Conservation (phyloP, 1,284 basidiomycete genomes). For the Paramarasmius palmivorus region DNA sequence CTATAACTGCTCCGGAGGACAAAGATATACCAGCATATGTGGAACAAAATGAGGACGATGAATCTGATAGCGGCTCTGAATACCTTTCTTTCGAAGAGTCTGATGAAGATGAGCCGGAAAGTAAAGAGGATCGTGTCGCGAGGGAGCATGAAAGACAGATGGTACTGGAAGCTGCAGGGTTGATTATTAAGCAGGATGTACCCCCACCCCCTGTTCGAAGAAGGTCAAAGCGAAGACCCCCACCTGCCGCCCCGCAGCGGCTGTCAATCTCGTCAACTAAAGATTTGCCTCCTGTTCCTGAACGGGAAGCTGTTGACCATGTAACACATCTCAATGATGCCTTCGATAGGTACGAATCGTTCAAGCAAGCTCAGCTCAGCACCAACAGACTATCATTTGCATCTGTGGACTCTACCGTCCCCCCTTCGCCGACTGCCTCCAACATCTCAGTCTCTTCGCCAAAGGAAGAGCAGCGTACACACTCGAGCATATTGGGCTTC, state of each 20-base stretch:
- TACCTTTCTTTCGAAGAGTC: constrained; percentile 53
- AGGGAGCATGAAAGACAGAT: constrained; percentile 78
- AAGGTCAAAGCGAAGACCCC: constrained; percentile 44
- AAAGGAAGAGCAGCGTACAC: constrained; percentile 28
- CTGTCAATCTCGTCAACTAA: constrained; percentile 33
- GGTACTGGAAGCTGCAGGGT: constrained; percentile 85
- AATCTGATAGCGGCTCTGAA: constrained; percentile 32
- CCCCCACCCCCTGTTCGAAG: constrained; percentile 39
- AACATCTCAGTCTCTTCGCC: constrained; percentile 27
- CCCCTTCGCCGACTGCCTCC: constrained; percentile 25
- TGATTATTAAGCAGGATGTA: constrained; percentile 66
- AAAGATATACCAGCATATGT: constrained; percentile 3
- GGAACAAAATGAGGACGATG: constrained; percentile 23
- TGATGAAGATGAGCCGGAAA: constrained; percentile 46
- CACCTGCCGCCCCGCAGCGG: constrained; percentile 47
- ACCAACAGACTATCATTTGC: constrained; percentile 54
- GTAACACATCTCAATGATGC: constrained; percentile 75
- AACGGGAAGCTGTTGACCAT: constrained; percentile 29
- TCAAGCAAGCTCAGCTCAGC: constrained; percentile 53
- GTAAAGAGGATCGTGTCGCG: constrained; percentile 56
- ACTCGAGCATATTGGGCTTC: constrained; percentile 53
- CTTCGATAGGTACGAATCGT: constrained; percentile 86
- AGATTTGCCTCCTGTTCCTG: constrained; percentile 58
- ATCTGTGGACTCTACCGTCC: constrained; percentile 46
- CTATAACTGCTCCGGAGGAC: not conserved